Evolutionary conservation across 2,329 filamentous ascomycete genomes (phyloP).

Genomic region (Fusarium fujikuroi): DNA sequence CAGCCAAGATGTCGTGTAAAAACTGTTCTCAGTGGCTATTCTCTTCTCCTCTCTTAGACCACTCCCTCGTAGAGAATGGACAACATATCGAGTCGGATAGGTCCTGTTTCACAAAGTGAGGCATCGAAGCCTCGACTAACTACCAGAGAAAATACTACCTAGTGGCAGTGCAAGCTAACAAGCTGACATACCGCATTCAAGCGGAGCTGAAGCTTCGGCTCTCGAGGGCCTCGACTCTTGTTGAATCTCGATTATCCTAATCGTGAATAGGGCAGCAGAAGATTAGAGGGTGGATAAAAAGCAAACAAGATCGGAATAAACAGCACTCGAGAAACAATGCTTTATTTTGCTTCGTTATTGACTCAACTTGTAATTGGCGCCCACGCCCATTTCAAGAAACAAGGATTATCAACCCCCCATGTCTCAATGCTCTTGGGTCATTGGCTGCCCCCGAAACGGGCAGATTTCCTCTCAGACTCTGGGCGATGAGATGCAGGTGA

Average conservation of each 20-base stretch:
- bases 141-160: not conserved
- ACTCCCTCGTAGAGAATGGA: not conserved
- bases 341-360: not conserved
- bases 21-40: not conserved
- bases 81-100: not conserved
- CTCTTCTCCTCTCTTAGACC: not conserved
- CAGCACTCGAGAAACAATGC: not conserved
- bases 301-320: not conserved
- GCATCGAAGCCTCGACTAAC: not conserved
- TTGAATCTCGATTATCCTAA: not conserved
- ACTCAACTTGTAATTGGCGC: not conserved
- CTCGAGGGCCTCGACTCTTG: not conserved
- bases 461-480: not conserved
- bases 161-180: conserved; percentile 7
- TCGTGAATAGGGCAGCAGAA: not conserved
- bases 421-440: conserved; percentile 17
- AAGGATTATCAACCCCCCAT: conserved; percentile 24
- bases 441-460: conserved; percentile 5
- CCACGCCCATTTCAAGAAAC: not conserved
- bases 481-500: conserved; percentile 14
- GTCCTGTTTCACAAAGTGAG: not conserved
- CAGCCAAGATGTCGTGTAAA: not conserved
- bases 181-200: conserved; percentile 4
- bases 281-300: not conserved
- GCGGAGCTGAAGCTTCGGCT: not conserved